Evolutionary conservation across 2,329 filamentous ascomycete genomes (phyloP).

Genomic region (Nemania abortiva): DNA sequence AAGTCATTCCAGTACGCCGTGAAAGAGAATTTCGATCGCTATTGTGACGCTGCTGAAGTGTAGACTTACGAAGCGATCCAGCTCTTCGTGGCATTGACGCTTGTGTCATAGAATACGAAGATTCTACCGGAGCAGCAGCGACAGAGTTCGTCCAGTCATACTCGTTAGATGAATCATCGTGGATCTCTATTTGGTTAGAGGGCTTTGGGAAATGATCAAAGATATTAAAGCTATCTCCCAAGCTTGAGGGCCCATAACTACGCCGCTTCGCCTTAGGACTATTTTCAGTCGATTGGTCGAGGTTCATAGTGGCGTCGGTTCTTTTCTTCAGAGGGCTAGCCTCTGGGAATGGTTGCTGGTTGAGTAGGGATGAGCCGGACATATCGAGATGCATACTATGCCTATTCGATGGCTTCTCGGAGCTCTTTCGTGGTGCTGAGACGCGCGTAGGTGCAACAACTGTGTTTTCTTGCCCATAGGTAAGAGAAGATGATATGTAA

Average conservation of each 20-base stretch:
- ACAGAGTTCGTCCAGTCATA: conserved; percentile 64
- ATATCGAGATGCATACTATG: conserved; percentile 70
- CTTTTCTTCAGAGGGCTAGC: conserved; percentile 92
- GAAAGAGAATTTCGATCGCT: conserved; percentile 75
- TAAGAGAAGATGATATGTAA: conserved; percentile 54
- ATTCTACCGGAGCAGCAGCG: conserved; percentile 55
- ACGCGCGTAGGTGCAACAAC: conserved; percentile 52
- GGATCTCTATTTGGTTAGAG: conserved; percentile 62
- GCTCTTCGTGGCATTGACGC: conserved; percentile 74
- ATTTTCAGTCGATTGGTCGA: conserved; percentile 81
- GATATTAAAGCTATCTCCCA: conserved; percentile 75
- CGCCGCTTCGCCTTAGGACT: conserved; percentile 93
- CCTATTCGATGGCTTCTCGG: conserved; percentile 62
- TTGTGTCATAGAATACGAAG: conserved; percentile 60
- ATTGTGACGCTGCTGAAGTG: conserved; percentile 81
- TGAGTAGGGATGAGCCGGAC: conserved; percentile 64
- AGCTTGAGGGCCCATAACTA: conserved; percentile 80
- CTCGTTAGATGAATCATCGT: conserved; percentile 63
- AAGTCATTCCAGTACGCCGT: conserved; percentile 68
- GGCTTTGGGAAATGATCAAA: conserved; percentile 71
- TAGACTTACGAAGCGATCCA: conserved; percentile 85
- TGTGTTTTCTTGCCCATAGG: conserved; percentile 60
- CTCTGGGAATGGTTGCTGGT: conserved; percentile 65
- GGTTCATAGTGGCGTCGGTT: conserved; percentile 88
- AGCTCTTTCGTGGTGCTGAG: conserved; percentile 57